Evolutionary conservation across 73 alveolate species (phyloP).

Genomic region (Uronychia setigera): DNA sequence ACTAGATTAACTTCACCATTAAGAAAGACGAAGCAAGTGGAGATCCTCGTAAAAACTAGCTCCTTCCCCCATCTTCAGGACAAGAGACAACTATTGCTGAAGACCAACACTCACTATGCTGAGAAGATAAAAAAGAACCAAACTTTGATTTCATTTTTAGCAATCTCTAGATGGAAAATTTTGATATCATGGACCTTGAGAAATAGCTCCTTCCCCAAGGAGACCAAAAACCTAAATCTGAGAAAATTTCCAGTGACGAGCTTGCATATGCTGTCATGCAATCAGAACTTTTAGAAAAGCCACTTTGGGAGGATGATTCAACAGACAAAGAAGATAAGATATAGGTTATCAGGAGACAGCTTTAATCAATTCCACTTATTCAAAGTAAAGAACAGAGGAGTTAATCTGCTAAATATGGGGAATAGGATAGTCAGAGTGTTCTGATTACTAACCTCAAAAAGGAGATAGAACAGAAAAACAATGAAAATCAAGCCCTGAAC

Average conservation of each 20-base stretch:
- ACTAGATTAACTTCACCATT: neutral
- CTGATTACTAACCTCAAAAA: neutral
- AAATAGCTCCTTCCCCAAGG: neutral
- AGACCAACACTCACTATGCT: neutral
- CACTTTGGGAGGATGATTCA: neutral
- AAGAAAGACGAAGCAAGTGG: neutral
- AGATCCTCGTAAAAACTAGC: neutral
- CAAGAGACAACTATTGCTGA: neutral
- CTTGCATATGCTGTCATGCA: neutral
- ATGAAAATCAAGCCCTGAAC: neutral
- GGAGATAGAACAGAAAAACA: neutral
- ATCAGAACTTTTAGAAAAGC: no score
- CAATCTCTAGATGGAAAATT: neutral
- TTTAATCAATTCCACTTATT: neutral
- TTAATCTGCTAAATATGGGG: no score
- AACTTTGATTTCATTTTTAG: neutral
- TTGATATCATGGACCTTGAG: neutral
- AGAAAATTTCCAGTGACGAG: neutral
- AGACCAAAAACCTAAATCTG: neutral
- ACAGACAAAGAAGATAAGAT: neutral
- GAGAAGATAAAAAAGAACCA: neutral
- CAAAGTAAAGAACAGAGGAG: neutral
- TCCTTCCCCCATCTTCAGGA: neutral
- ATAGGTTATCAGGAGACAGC: neutral
- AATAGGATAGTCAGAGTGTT: neutral